phyloP scores from a whole-genome alignment of 2,329 filamentous ascomycete genomes.

The Coniosporium uncinatum region DNA sequence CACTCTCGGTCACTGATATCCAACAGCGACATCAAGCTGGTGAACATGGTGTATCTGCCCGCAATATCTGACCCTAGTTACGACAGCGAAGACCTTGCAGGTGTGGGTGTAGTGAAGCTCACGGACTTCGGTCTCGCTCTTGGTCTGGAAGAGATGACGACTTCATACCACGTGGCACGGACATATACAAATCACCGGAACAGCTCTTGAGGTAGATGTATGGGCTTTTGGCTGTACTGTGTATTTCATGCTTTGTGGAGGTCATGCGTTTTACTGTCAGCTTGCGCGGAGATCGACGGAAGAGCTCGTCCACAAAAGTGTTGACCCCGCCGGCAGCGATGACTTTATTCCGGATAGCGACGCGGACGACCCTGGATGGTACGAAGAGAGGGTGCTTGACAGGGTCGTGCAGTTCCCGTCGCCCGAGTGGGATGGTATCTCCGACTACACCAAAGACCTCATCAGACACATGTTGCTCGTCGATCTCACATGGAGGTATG shows the following conservation, averaged over 20 bases:
- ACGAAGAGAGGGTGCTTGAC: too few relatives aligned
- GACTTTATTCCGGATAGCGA: constrained; percentile 99
- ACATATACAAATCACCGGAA: constrained; percentile 96
- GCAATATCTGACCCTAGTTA: constrained; percentile 76
- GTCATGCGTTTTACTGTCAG: constrained; percentile 98
- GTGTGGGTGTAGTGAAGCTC: constrained; percentile 94
- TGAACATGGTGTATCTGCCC: constrained; percentile 93
- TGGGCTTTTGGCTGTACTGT: constrained; percentile 97
- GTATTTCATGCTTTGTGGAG: constrained; percentile 94
- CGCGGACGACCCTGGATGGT: too few relatives aligned
- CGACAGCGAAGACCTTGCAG: constrained; percentile 96
- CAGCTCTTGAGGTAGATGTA: constrained; percentile 99
- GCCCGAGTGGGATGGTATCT: constrained; percentile 99
- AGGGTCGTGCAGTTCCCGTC: constrained; percentile 96
- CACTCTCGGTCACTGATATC: constrained; percentile 23
- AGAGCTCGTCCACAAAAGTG: constrained; percentile 91
- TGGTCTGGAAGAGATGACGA: constrained; percentile 96
- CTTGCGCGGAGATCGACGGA: constrained; percentile 96
- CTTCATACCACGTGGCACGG: constrained; percentile 98
- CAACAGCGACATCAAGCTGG: constrained; percentile 91
- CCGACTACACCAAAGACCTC: constrained; percentile 87
- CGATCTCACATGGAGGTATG: constrained; percentile 91
- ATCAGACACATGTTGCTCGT: constrained; percentile 92
- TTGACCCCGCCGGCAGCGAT: too few relatives aligned
- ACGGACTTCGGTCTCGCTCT: constrained; percentile 98